Base-by-base conservation (phyloP, 768 basidiomycete species). In the Russula lepida region DNA sequence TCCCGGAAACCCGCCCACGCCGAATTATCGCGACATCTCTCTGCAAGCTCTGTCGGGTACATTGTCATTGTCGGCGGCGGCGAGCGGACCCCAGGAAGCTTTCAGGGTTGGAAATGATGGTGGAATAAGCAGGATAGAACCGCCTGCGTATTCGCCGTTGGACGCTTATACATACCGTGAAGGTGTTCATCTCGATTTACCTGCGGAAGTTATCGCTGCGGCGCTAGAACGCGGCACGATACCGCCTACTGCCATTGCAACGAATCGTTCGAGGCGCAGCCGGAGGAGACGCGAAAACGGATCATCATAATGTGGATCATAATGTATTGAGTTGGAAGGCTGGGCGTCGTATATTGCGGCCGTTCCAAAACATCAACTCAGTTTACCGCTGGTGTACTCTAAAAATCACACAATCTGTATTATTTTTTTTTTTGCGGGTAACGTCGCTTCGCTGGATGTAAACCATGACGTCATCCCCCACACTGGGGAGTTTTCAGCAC, bases 161-260 rank as follows among this genome's bases (percentile, higher is more conserved):
- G 90, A 92, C 69, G 85, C 89, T n/a, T 88, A 78, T 67, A 80
- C 84, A 27, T 91, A 92, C 68, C 77, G 84, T 54, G 92, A 92
- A 44, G 94, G 93, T 32, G 90, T 95, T n/a, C 89, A 90, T 54
- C 85, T 95, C 51, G 92, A 97, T 73, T 77, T 97, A 35, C 94
- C 94, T 27, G 91, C 93, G 35, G 94, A 97, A 67, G 82, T 95
- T 59, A 93, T 97, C 67, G 82, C 90, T 25, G 90, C 91, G 50
- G 92, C 93, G 8, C 74, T 97, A 67, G 94, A 93, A 73, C 87
- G 87, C 8, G 79, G 77, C 47, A 71, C 81, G 17, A 75, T 89
- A 35, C 87, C 89, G n/a, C 67, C 78, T 9, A 80, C 76, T 60
- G 74, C 81, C 3, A 75, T 87, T 39, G 82, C 83, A 27, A 46